A percentile compares a stretch with the other conserved stretches of the same genome.
These are phyloP conservation scores for Carex littledalei DNA, from an alignment of 176 grass and related monocot genomes.

Conservation along the genomic window DNA sequence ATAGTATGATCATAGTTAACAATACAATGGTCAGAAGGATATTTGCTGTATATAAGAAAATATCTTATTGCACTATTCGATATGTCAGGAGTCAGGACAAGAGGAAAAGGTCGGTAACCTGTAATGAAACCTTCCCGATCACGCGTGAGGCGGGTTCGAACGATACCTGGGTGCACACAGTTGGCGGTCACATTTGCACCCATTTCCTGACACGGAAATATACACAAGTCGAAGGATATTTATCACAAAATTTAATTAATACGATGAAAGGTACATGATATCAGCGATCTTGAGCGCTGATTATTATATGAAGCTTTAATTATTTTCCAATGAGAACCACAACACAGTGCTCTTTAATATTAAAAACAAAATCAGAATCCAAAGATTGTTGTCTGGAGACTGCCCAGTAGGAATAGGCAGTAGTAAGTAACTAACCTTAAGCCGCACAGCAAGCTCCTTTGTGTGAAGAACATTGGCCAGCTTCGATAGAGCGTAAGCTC, in stretches of 20 bases:
- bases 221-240: background rate
- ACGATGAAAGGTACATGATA: background rate
- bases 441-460: constrained; percentile 48
- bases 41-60: background rate
- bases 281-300: background rate
- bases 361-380: background rate
- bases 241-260: background rate
- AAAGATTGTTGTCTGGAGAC: background rate
- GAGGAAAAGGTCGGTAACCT: constrained; percentile 33
- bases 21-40: background rate
- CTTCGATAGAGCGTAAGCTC: constrained; percentile 85
- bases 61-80: constrained; percentile 9
- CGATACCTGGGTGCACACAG: constrained; percentile 94
- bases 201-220: constrained; percentile 32
- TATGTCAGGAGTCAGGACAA: background rate
- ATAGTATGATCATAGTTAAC: background rate
- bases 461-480: constrained; percentile 85
- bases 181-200: constrained; percentile 77
- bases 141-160: constrained; percentile 83
- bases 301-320: background rate
- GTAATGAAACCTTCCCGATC: constrained; percentile 79
- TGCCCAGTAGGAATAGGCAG: background rate
- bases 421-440: constrained; percentile 31
- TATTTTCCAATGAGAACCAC: background rate
- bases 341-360: background rate